Evolutionary conservation across 768 basidiomycete species (phyloP), one percentile per base, ranked within the genome.

Genomic region (Rhodocollybia butyracea): DNA sequence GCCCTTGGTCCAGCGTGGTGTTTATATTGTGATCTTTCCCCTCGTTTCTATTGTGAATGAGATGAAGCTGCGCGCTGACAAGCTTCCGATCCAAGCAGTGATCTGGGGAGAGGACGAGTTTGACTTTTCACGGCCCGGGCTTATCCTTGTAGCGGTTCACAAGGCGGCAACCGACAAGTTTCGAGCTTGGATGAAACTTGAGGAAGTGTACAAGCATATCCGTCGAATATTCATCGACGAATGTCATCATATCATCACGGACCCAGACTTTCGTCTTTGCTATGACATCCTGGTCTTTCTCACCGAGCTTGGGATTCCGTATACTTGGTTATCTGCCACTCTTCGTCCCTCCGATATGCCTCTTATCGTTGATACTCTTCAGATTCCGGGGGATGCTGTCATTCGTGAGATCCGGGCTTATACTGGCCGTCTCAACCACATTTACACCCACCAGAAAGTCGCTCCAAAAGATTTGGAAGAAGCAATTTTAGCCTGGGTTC

Each of bases 181-280:
- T 21, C 5, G 13, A 13, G 13, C 19, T 19, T 48, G 10, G 15
- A 8, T 48, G n/a, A 36, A 48, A 5, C 32, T 48, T 3, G 27
- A 26, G 3, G 46, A 4, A 3, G 22, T 31, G n/a, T n/a, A 17
- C 11, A 12, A 32, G 13, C 46, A 30, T 5, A 3, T 48, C 5
- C 27, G 32, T 30, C 26, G 46, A 5, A 48, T 48, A 8, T 48
- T 48, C n/a, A 48, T 48, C n/a, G 46, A 48, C 30, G 46, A 48
- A 32, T 26, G 29, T 19, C 46, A 48, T 31, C 46, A 48, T 19
- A 6, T 31, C 5, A 3, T 30, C 11, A 48, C 46, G 3, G 29
- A 36, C 30, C 7, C 10, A 12, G 19, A 22, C 27, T 32, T 48
- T 32, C 46, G 46, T 3, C 27, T 30, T 13, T 46, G 45, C 21